Evolutionary conservation across 106 monocot genomes (phyloP), one percentile per base, ranked within the genome.

Genomic region (Platanthera guangdongensis): DNA sequence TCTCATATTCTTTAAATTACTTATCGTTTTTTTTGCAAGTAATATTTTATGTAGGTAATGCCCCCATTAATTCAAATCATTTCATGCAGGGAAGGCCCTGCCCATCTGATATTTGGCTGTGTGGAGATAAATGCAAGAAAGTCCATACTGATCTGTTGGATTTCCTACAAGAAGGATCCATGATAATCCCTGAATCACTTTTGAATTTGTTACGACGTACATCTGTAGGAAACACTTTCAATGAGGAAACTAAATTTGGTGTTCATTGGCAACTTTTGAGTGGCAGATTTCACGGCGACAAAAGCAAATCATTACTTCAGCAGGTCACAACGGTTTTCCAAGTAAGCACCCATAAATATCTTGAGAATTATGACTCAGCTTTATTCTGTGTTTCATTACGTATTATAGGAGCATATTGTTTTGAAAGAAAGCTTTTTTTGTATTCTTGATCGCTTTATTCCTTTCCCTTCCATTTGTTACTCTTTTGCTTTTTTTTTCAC

Each of bases 181-280:
- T 32, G 7, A 9, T 8, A 11, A 67, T 67, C 67, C 13, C 67
- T 32, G 32, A 67, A 13, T 67, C 67, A 67, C 1, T 67, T 25
- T 67, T 67, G 32, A 67, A 8, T 67, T 67, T 28, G 30, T 28
- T 67, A 53, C 0, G 53, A 28, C 25, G 16, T 67, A 8, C 9
- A 3, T 67, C 67, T 67, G 67, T 32, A 67, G 18, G 18, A 19
- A 62, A 15, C 13, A 62, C 60, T 14, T 62, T 19, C 10, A 9
- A 6, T n/a, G 60, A 62, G 13, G n/a, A 62, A 19, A 62, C 60
- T 62, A 19, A 62, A 62, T 9, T 19, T 62, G 18, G 0, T 67
- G 28, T 67, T 67, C 67, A 67, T 67, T 67, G 67, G 67, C 67
- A 67, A 67, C 30, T 67, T 28, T 30, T 67, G 67, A 67, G 67